Percentiles rank a stretch among this genome's conserved stretches.
Evolutionary conservation across 2,329 filamentous ascomycete species (phyloP).

Genomic region (Microsporum ferrugineum): DNA sequence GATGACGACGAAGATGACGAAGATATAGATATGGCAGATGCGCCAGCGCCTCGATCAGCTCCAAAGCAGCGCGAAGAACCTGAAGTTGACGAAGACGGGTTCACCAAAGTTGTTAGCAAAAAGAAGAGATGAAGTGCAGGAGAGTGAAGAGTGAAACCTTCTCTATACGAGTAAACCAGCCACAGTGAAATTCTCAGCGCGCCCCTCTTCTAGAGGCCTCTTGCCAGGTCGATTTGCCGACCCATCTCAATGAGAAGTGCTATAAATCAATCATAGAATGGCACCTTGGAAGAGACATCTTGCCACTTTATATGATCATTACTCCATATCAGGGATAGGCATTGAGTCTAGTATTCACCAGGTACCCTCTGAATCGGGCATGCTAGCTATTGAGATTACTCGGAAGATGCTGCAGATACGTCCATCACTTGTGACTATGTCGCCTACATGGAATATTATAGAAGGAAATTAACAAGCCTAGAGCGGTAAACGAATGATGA

Average conservation of each 20-base stretch:
- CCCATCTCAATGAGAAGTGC: background rate
- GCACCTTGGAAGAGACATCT: no score
- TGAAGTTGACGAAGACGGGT: conserved; percentile 70
- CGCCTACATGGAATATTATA: no score
- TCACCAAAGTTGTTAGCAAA: conserved; percentile 62
- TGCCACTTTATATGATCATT: no score
- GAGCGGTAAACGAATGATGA: no score
- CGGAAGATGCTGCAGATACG: no score
- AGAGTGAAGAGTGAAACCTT: background rate
- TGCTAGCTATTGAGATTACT: no score
- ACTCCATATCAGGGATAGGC: no score
- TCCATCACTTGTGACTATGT: no score
- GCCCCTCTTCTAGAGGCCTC: background rate
- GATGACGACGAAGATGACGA: conserved; percentile 32
- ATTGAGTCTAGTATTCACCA: no score
- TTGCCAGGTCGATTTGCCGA: background rate
- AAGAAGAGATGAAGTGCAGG: conserved; percentile 41
- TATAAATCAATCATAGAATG: no score
- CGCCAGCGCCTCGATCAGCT: conserved; percentile 37
- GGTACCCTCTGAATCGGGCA: no score
- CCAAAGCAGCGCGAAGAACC: conserved; percentile 54
- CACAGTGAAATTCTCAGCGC: background rate
- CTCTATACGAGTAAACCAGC: background rate
- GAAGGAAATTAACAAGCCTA: no score
- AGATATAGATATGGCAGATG: conserved; percentile 57